These are phyloP conservation scores for Plasmodium coatneyi DNA, from an alignment of 169 alveolate species.

Conservation along the genomic window DNA sequence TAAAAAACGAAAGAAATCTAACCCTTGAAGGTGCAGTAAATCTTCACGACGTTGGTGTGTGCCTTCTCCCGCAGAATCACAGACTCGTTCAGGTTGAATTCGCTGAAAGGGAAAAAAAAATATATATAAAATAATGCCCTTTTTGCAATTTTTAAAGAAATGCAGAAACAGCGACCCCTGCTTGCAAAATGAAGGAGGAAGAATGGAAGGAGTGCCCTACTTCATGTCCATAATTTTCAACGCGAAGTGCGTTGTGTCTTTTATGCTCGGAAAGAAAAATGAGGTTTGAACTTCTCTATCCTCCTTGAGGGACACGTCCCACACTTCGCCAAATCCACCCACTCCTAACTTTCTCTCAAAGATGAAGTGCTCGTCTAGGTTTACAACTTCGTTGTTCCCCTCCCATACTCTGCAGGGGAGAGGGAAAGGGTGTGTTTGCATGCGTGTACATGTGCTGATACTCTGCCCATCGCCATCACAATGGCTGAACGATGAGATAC, in stretches of 20 bases:
- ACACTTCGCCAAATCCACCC: slow-evolving; percentile 72
- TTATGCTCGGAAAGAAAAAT: slow-evolving; percentile 36
- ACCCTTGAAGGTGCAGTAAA: slow-evolving; percentile 61
- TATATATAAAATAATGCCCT: background rate
- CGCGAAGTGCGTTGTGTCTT: slow-evolving; percentile 40
- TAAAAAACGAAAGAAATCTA: background rate
- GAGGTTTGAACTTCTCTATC: slow-evolving; percentile 1
- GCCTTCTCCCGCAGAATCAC: slow-evolving; percentile 66
- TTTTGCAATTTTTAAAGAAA: background rate
- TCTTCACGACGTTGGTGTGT: slow-evolving; percentile 13
- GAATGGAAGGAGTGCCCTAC: background rate
- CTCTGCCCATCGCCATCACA: background rate
- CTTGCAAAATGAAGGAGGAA: background rate
- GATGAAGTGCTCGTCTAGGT: slow-evolving; percentile 39
- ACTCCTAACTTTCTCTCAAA: slow-evolving; percentile 26
- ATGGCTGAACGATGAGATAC: background rate
- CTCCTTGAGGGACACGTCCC: slow-evolving; percentile 37
- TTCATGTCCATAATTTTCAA: slow-evolving; percentile 60
- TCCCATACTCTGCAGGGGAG: slow-evolving; percentile 25
- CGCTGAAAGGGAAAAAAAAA: slow-evolving; percentile 10
- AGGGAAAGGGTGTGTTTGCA: background rate
- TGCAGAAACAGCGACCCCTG: background rate
- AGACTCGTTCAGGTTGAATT: slow-evolving; percentile 61
- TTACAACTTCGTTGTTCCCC: slow-evolving; percentile 11
- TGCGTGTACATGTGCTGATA: background rate